Evolutionary conservation across 2,329 filamentous ascomycete genomes (phyloP).

Genomic region (Clonostachys sp.): DNA sequence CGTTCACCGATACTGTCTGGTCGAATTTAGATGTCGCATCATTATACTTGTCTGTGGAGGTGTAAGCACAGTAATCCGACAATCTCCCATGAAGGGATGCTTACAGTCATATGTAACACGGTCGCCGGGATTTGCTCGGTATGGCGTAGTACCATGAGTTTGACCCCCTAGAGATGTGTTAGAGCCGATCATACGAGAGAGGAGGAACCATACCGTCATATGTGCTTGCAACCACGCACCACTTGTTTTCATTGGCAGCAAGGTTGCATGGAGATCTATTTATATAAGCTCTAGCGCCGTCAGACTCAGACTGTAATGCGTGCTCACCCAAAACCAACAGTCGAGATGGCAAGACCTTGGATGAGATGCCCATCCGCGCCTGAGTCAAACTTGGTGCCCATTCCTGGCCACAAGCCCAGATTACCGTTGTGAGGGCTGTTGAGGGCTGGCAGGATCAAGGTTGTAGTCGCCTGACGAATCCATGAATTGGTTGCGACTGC

Average conservation of each 20-base stretch:
- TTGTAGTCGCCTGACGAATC: not conserved
- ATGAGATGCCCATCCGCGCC: not conserved
- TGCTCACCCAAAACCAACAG: not conserved
- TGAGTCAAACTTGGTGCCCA: not conserved
- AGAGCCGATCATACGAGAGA: not conserved
- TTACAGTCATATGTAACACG: not conserved
- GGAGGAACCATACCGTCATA: not conserved
- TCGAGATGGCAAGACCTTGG: not conserved
- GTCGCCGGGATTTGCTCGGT: not conserved
- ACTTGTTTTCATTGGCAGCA: not conserved
- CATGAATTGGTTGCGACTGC: not conserved
- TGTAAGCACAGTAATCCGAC: not conserved
- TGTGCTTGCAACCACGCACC: not conserved
- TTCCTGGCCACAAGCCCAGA: not conserved
- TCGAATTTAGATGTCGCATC: not conserved
- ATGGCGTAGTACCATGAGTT: not conserved
- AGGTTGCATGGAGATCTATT: not conserved
- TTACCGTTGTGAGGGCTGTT: not conserved
- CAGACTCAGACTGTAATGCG: not conserved
- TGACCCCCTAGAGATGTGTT: not conserved
- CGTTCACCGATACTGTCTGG: not conserved
- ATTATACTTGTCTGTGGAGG: not conserved
- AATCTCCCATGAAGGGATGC: not conserved
- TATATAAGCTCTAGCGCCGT: not conserved
- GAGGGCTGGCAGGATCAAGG: not conserved